These are phyloP conservation scores for Metschnikowia santaceciliae DNA, from an alignment of 805 yeast genomes.

Conservation along the genomic window DNA sequence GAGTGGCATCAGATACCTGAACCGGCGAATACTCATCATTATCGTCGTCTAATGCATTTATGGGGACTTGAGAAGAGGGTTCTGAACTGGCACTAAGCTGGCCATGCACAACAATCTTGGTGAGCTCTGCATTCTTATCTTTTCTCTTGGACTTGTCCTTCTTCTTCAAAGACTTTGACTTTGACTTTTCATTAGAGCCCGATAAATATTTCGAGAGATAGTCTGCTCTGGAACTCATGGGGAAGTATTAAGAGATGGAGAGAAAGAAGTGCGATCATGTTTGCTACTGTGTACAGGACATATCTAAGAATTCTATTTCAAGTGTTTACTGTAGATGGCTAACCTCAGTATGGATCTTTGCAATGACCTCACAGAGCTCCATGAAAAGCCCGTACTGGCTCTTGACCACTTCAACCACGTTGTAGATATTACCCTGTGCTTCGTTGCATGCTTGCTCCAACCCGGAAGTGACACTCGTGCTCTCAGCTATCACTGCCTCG, in stretches of 20 bases:
- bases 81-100: not conserved
- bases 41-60: slow-evolving; percentile 3
- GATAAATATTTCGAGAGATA: slow-evolving; percentile 30
- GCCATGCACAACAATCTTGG: slow-evolving; percentile 12
- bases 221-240: slow-evolving; percentile 26
- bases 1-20: slow-evolving; percentile 11
- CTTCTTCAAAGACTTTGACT: slow-evolving; percentile 12
- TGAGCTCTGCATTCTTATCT: not conserved
- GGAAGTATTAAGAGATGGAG: not conserved
- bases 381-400: slow-evolving; percentile 68
- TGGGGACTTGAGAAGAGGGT: not conserved
- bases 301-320: not conserved
- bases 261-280: not conserved
- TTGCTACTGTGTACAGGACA: not conserved
- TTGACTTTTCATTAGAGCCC: slow-evolving; percentile 15
- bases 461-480: slow-evolving; percentile 49
- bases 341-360: slow-evolving; percentile 55
- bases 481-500: slow-evolving; percentile 60
- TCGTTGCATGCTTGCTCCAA: slow-evolving; percentile 36
- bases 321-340: slow-evolving; percentile 4
- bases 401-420: slow-evolving; percentile 57
- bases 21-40: slow-evolving; percentile 23
- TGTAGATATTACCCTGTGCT: slow-evolving; percentile 38
- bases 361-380: slow-evolving; percentile 71
- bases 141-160: slow-evolving; percentile 11